Evolutionary conservation across 306 rosid species (phyloP).

Genomic region (Erythrophleum fordii): DNA sequence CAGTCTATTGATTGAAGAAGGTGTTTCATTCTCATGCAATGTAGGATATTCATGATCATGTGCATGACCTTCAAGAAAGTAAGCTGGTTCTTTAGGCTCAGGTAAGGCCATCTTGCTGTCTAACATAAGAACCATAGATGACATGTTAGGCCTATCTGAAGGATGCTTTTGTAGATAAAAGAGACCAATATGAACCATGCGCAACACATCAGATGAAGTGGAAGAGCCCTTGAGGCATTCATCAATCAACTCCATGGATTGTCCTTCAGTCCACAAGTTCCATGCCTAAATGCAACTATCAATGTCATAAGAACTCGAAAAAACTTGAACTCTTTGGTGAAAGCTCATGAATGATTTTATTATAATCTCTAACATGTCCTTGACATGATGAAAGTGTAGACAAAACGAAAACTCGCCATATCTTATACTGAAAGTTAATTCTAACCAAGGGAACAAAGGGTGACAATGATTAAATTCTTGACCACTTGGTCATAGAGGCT

Average conservation of each 20-base stretch:
- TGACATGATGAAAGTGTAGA: too few relatives aligned
- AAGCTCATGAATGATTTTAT: too few relatives aligned
- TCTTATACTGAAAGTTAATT: too few relatives aligned
- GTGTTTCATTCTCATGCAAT: constrained; percentile 19
- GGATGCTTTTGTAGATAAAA: constrained; percentile 45
- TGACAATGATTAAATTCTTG: too few relatives aligned
- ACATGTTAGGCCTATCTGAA: constrained; percentile 50
- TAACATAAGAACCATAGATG: constrained; percentile 49
- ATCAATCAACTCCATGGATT: constrained; percentile 34
- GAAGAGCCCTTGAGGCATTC: constrained; percentile 19
- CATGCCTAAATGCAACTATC: constrained; percentile 54
- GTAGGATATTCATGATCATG: too few relatives aligned
- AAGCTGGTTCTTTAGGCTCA: constrained; percentile 42
- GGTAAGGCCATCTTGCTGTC: constrained; percentile 32
- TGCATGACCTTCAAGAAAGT: constrained; percentile 12
- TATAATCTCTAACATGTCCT: too few relatives aligned
- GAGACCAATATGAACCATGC: constrained; percentile 47
- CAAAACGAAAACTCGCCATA: too few relatives aligned
- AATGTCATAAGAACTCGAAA: too few relatives aligned
- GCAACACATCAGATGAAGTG: constrained; percentile 29
- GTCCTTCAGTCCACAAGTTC: constrained; percentile 44
- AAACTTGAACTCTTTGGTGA: too few relatives aligned
- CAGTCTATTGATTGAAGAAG: constrained; percentile 7
- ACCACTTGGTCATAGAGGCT: too few relatives aligned
- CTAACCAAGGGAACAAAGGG: too few relatives aligned